phyloP scores from a whole-genome alignment of 345 rosid species.

The Bruguiera parviflora region DNA sequence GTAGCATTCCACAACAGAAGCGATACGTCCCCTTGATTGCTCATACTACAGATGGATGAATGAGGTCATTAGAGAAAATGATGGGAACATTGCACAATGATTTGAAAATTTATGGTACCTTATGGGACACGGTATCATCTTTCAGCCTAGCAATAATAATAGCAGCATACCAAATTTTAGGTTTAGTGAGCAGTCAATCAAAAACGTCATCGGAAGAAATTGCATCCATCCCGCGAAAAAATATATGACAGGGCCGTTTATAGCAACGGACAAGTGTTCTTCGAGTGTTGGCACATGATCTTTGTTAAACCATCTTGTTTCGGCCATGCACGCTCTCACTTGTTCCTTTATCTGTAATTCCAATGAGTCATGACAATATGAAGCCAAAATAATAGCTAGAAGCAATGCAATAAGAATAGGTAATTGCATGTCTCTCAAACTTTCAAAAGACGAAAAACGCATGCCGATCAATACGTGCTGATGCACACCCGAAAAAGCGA shows the following conservation, averaged over 20 bases:
- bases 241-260: neutral
- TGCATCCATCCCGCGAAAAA: neutral
- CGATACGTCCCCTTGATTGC: constrained; percentile 11
- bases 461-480: no score
- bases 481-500: no score
- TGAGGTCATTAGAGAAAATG: no score
- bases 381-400: no score
- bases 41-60: neutral
- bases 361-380: no score
- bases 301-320: constrained; percentile 9
- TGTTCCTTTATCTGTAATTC: constrained; percentile 6
- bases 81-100: no score
- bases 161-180: neutral
- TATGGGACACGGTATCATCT: constrained; percentile 1
- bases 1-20: constrained; percentile 11
- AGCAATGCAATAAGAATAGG: no score
- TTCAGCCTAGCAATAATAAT: constrained; percentile 4
- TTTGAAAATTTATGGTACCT: neutral
- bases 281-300: constrained; percentile 10
- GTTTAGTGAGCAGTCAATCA: constrained; percentile 11
- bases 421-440: no score
- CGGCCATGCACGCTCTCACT: constrained; percentile 1
- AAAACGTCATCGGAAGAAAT: neutral
- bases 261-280: neutral
- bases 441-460: no score